A percentile compares a stretch with the other conserved stretches of the same genome.
Evolutionary conservation across 1,284 basidiomycete genomes (phyloP).

Genomic region (Cutaneotrichosporon cyanovorans): DNA sequence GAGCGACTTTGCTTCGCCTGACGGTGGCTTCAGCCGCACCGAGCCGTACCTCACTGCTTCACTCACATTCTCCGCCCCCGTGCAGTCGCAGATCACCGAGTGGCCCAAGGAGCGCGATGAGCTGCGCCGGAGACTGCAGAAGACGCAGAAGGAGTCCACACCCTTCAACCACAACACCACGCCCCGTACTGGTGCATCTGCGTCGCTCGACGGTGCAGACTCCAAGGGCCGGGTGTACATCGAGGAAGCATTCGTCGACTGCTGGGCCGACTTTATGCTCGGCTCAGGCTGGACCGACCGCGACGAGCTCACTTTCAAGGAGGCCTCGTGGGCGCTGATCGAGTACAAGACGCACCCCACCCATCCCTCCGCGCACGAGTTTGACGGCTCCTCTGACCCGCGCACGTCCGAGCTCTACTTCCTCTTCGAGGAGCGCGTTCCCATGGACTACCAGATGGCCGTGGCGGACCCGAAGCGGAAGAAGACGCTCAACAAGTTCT

Average conservation of each 20-base stretch:
- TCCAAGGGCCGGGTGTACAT: conserved; percentile 59
- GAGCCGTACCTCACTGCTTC: conserved; percentile 67
- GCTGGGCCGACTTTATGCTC: conserved; percentile 75
- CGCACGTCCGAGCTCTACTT: conserved; percentile 57
- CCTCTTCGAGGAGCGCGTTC: conserved; percentile 81
- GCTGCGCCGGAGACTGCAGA: conserved; percentile 67
- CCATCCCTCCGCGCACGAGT: conserved; percentile 16
- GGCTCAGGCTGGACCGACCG: conserved; percentile 72
- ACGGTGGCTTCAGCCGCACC: conserved; percentile 63
- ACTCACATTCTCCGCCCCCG: conserved; percentile 67
- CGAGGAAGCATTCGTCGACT: conserved; percentile 78
- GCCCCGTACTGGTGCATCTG: conserved; percentile 52
- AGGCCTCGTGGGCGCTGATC: conserved; percentile 86
- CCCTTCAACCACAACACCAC: conserved; percentile 78
- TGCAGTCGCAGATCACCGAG: conserved; percentile 56
- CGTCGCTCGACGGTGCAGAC: conserved; percentile 31
- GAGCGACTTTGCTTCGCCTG: conserved; percentile 64
- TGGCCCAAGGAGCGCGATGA: conserved; percentile 69
- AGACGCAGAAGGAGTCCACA: conserved; percentile 68
- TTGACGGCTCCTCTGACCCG: conserved; percentile 42
- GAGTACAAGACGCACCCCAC: conserved; percentile 61
- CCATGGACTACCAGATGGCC: conserved; percentile 70
- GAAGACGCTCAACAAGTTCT: conserved; percentile 38
- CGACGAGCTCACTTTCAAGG: conserved; percentile 64
- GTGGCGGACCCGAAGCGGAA: conserved; percentile 52